Evolutionary conservation across 441 rosid genomes (phyloP).

Genomic region (Viola pubescens): DNA sequence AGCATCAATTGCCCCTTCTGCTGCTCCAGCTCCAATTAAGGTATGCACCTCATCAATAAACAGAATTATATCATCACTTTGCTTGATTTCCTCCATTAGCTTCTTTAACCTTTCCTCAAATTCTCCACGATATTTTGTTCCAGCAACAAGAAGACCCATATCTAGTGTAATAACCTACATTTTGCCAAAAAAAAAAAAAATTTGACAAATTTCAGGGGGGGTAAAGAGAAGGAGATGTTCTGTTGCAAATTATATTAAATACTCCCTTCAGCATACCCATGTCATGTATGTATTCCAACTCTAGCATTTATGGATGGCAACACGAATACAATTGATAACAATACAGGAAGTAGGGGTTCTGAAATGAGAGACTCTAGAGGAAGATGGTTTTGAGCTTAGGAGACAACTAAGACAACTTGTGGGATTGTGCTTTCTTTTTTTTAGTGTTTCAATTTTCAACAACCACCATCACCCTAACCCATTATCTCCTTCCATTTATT

Average conservation of each 20-base stretch:
- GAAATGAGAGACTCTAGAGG: no score
- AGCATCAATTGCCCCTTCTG: slow-evolving; percentile 45
- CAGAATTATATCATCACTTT: slow-evolving; percentile 43
- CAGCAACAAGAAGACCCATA: slow-evolving; percentile 52
- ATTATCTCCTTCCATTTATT: no score
- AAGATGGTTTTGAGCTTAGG: no score
- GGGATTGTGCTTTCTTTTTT: no score
- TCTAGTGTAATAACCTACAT: slow-evolving; percentile 40
- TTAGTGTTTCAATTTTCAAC: no score
- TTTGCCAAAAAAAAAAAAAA: not conserved
- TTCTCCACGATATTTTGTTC: slow-evolving; percentile 43
- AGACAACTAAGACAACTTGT: no score
- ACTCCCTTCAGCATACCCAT: not conserved
- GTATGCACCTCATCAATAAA: slow-evolving; percentile 59
- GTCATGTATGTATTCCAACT: not conserved
- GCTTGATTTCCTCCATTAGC: slow-evolving; percentile 47
- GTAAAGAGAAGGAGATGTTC: no score
- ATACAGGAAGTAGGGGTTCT: no score
- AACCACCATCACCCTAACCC: no score
- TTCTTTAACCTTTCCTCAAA: slow-evolving; percentile 45
- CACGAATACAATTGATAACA: no score
- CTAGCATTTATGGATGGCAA: no score
- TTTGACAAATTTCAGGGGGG: not conserved
- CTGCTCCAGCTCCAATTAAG: slow-evolving; percentile 47
- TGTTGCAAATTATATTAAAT: not conserved